Percentiles rank a stretch among this genome's conserved stretches.
Evolutionary conservation across 805 yeast genomes (phyloP).

Genomic region (Metschnikowia drakensbergensis): DNA sequence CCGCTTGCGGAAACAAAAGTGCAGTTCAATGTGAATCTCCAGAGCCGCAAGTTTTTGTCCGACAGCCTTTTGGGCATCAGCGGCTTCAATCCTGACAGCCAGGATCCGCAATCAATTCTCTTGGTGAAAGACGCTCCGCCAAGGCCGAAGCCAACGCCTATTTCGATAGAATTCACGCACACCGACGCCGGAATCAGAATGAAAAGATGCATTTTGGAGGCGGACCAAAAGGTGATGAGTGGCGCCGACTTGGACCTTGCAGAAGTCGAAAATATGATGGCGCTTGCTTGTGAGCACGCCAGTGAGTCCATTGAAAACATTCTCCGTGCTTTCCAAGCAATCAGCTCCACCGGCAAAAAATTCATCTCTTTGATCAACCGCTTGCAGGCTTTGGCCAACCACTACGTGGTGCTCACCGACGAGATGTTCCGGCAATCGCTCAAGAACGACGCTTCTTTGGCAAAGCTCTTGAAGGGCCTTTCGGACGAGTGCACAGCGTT

Average conservation of each 20-base stretch:
- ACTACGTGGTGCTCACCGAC: constrained; percentile 9
- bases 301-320: constrained; percentile 8
- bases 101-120: background rate
- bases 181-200: background rate
- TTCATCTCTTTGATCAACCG: constrained; percentile 8
- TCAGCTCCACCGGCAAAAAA: constrained; percentile 8
- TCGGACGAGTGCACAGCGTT: constrained; percentile 1
- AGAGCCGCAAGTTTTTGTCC: background rate
- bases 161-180: background rate
- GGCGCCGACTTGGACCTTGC: background rate
- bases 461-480: constrained; percentile 1
- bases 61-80: background rate
- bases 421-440: background rate
- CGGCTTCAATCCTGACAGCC: background rate
- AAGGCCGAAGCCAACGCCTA: background rate
- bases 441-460: background rate
- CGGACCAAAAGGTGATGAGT: background rate
- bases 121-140: background rate
- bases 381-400: constrained; percentile 10
- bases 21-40: background rate
- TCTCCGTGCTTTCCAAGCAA: constrained; percentile 9
- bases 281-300: constrained; percentile 6
- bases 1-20: background rate
- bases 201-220: background rate
- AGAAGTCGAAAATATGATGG: constrained; percentile 2